These are phyloP conservation scores for Ramalina peruviana DNA, from an alignment of 495 filamentous ascomycete species.

Conservation along the genomic window DNA sequence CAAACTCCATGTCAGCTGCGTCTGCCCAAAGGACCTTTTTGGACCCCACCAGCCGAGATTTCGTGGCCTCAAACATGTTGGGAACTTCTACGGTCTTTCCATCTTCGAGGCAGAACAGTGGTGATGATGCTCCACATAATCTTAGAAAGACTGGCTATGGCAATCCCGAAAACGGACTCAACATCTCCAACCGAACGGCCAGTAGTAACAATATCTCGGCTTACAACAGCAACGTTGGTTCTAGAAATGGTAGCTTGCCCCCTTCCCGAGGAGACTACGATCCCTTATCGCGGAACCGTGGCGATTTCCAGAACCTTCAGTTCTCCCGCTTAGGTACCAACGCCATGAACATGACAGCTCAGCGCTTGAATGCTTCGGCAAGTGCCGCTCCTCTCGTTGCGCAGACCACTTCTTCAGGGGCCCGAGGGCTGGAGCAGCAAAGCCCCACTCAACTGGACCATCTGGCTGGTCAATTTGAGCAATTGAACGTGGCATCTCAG, in stretches of 20 bases:
- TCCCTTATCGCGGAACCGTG: slow-evolving; percentile 7
- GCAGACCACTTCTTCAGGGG: background rate
- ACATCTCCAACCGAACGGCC: slow-evolving; percentile 4
- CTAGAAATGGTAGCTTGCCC: slow-evolving; percentile 26
- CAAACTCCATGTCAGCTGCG: slow-evolving; percentile 2
- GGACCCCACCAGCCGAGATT: slow-evolving; percentile 12
- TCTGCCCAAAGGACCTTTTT: slow-evolving; percentile 11
- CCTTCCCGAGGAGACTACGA: slow-evolving; percentile 26
- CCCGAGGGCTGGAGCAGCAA: slow-evolving; percentile 1
- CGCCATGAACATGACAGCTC: background rate
- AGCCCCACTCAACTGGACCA: slow-evolving; percentile 7
- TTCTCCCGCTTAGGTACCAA: slow-evolving; percentile 2
- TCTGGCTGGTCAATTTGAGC: slow-evolving; percentile 9
- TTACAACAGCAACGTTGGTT: slow-evolving; percentile 20
- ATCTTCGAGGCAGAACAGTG: slow-evolving; percentile 14
- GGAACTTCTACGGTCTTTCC: slow-evolving; percentile 2
- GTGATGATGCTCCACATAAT: slow-evolving; percentile 11
- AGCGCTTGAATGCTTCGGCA: slow-evolving; percentile 10
- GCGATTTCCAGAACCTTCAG: slow-evolving; percentile 5
- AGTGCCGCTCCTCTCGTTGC: slow-evolving; percentile 4
- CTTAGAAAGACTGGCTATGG: slow-evolving; percentile 9
- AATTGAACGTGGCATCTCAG: slow-evolving; percentile 10
- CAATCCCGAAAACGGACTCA: slow-evolving; percentile 2
- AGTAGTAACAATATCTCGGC: slow-evolving; percentile 13
- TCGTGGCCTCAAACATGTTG: slow-evolving; percentile 8